Percentiles rank a stretch among this genome's conserved stretches.
Conservation (phyloP, 2,329 filamentous ascomycete species). For the Botryotinia calthae region DNA sequence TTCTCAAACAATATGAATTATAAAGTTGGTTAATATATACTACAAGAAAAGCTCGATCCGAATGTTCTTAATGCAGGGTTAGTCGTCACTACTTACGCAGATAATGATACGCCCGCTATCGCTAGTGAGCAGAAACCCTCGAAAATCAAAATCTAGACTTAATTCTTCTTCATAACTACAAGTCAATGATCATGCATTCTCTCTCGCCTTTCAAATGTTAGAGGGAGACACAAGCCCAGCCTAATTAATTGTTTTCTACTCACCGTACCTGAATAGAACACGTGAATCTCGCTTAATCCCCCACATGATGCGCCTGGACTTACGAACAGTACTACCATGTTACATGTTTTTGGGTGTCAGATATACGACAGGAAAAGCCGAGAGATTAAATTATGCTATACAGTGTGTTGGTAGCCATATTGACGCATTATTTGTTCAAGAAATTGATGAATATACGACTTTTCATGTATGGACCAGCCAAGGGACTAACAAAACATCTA, state of each 20-base stretch:
- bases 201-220: neutral
- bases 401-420: neutral
- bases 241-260: neutral
- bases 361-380: neutral
- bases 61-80: neutral
- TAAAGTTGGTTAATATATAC: neutral
- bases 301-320: neutral
- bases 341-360: neutral
- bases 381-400: accelerated
- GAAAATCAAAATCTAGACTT: neutral
- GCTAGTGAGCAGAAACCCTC: neutral
- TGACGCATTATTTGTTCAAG: neutral
- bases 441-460: neutral
- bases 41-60: neutral
- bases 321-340: neutral
- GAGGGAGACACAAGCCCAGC: neutral
- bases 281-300: neutral
- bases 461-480: neutral
- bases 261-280: neutral
- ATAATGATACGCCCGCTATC: neutral
- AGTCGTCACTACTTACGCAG: neutral
- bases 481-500: neutral
- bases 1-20: neutral
- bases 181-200: neutral
- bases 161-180: neutral